phyloP scores from a whole-genome alignment of 2,329 filamentous ascomycete genomes.

The Gremmenia infestans region DNA sequence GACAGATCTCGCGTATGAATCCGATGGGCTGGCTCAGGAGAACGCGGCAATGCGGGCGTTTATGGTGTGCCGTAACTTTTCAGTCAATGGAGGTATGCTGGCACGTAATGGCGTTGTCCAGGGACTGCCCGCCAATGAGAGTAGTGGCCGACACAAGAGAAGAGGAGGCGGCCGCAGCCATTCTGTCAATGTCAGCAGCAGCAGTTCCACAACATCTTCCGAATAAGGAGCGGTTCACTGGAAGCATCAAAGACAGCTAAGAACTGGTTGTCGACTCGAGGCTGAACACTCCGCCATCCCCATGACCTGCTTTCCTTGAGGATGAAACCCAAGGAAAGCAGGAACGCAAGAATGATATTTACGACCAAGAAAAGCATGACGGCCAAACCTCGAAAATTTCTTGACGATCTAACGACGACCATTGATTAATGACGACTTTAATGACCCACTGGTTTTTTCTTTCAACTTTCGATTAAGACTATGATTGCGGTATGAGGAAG shows the following conservation, averaged over 20 bases:
- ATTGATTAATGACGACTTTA: conserved; percentile 17
- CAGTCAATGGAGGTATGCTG: conserved; percentile 90
- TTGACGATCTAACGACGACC: conserved; percentile 9
- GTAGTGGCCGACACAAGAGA: conserved; percentile 27
- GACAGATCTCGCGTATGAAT: conserved; percentile 80
- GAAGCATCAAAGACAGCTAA: conserved; percentile 24
- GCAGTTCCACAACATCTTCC: conserved; percentile 31
- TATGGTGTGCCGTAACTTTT: conserved; percentile 97
- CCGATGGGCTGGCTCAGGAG: conserved; percentile 78
- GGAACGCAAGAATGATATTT: conserved; percentile 6
- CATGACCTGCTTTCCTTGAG: conserved; percentile 7
- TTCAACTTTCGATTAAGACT: conserved; percentile 17
- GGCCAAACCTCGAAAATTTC: conserved; percentile 19
- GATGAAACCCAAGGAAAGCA: conserved; percentile 12
- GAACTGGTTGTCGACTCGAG: conserved; percentile 21
- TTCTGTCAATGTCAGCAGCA: conserved; percentile 32
- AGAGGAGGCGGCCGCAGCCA: conserved; percentile 28
- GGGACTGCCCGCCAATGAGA: conserved; percentile 49
- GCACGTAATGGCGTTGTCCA: conserved; percentile 65
- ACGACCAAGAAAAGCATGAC: conserved; percentile 19
- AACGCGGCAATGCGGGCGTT: conserved; percentile 94
- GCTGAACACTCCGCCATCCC: conserved; percentile 11
- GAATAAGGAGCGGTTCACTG: conserved; percentile 22
- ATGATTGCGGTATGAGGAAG: conserved; percentile 25
- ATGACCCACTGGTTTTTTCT: conserved; percentile 19